These are phyloP conservation scores for Panus rudis DNA, from an alignment of 768 basidiomycete genomes.

Conservation along the genomic window DNA sequence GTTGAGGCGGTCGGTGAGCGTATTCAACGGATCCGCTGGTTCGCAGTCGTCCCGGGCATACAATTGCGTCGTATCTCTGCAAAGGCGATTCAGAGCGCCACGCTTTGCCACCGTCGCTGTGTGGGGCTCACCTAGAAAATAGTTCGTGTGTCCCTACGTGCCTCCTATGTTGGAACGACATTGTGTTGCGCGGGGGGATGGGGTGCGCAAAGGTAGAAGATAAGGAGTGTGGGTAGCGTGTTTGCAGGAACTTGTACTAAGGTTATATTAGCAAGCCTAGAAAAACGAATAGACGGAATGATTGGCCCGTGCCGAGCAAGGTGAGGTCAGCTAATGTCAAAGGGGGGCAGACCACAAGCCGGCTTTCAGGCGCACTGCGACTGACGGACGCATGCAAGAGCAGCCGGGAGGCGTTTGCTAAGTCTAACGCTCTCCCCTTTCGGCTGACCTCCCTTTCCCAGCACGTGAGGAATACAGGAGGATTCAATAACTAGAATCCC, in stretches of 20 bases:
- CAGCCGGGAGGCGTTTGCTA: too few relatives aligned
- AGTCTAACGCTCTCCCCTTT: too few relatives aligned
- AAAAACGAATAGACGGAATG: too few relatives aligned
- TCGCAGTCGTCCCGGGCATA: constrained; percentile 22
- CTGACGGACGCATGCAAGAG: too few relatives aligned
- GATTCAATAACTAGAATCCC: too few relatives aligned
- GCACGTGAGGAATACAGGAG: too few relatives aligned
- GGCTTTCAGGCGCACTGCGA: not conserved
- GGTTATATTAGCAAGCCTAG: not conserved
- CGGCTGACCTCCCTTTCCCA: too few relatives aligned
- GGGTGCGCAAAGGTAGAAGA: not conserved
- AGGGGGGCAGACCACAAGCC: not conserved
- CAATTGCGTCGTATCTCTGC: constrained; percentile 6
- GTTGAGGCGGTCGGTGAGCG: constrained; percentile 60
- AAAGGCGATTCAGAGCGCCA: not conserved
- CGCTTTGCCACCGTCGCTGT: not conserved
- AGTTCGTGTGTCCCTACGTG: constrained; percentile 5
- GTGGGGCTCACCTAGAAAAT: constrained; percentile 7
- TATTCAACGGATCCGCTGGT: constrained; percentile 50
- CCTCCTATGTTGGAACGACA: constrained; percentile 5
- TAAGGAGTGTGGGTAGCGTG: too few relatives aligned
- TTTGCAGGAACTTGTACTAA: not conserved
- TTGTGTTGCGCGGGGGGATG: constrained; percentile 3
- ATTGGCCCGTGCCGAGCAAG: not conserved
- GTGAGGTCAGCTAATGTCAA: too few relatives aligned